Evolutionary conservation across 2,329 filamentous ascomycete species (phyloP), one percentile per base, ranked within the genome.

Genomic region (Neurospora sp.): DNA sequence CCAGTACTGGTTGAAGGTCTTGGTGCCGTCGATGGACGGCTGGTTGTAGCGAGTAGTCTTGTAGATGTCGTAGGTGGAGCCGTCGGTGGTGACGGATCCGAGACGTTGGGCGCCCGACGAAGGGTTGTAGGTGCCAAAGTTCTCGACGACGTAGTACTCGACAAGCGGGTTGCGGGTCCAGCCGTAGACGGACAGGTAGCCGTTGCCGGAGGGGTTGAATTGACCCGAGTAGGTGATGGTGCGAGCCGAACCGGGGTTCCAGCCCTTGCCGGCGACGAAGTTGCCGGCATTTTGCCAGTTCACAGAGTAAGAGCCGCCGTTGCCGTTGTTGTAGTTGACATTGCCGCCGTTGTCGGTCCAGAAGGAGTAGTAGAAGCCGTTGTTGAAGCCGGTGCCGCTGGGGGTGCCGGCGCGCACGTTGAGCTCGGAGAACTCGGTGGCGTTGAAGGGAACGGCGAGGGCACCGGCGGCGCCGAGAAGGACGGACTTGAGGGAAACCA

Each of bases 261-360:
- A 88, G 66, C 86, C 86, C 78, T 88, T 88, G 71, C 86, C 86
- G 72, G 79, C 84, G 58, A 87, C 85, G 69, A 86, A 85, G 80
- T 87, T 85, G 68, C 82, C 83, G 38, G 76, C 77, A 76, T 81
- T 80, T 67, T 72, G 77, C 83, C 83, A 85, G 62, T 73, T 75
- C 2, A 81, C 78, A 38, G 72, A 78, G 78, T 84, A 85, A 58
- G 77, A 73, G 19, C 82, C 82, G 10, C 73, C 75, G 7, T 74
- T 71, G n/a, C 79, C 80, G 74, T 83, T 83, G 74, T 74, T 80
- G 75, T 83, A 84, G 66, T 75, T 79, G 11, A 83, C 80, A 19
- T 73, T 74, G 66, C 78, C 80, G 68, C 74, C 74, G 5, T 78
- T 79, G 67, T 83, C 80, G 66, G 81, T 82, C 81, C 81, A 83